These are phyloP conservation scores for Cladosporium cucumerinum DNA, from an alignment of 2,329 filamentous ascomycete species.

Conservation along the genomic window DNA sequence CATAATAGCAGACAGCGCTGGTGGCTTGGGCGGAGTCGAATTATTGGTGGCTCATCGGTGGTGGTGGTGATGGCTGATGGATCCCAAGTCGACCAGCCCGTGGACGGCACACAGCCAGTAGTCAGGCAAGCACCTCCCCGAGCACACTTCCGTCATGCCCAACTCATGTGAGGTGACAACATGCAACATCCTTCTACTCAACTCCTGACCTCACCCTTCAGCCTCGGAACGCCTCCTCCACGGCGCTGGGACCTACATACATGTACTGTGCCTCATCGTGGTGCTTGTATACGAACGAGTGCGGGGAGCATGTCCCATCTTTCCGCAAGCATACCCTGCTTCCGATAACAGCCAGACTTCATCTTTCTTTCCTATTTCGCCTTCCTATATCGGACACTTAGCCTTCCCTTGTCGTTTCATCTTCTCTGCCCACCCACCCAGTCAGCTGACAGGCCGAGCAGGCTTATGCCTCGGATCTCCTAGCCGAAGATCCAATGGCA, in stretches of 20 bases:
- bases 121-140: background rate
- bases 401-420: background rate
- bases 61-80: background rate
- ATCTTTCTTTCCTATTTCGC: background rate
- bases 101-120: background rate
- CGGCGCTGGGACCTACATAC: conserved; percentile 5
- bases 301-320: conserved; percentile 5
- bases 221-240: conserved; percentile 8
- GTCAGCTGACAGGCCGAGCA: background rate
- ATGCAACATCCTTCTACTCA: background rate
- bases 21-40: background rate
- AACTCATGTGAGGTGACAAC: background rate
- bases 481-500: background rate
- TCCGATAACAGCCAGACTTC: background rate
- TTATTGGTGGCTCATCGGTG: background rate
- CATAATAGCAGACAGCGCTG: conserved; percentile 9
- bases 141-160: background rate
- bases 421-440: background rate
- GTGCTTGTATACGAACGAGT: background rate
- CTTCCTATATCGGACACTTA: background rate
- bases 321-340: background rate
- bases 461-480: background rate
- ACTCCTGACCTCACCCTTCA: background rate
- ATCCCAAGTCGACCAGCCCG: background rate
- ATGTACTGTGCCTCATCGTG: background rate